Evolutionary conservation across 2,329 filamentous ascomycete genomes (phyloP), one percentile per base, ranked within the genome.

Genomic region (Atkinsonella texensis): DNA sequence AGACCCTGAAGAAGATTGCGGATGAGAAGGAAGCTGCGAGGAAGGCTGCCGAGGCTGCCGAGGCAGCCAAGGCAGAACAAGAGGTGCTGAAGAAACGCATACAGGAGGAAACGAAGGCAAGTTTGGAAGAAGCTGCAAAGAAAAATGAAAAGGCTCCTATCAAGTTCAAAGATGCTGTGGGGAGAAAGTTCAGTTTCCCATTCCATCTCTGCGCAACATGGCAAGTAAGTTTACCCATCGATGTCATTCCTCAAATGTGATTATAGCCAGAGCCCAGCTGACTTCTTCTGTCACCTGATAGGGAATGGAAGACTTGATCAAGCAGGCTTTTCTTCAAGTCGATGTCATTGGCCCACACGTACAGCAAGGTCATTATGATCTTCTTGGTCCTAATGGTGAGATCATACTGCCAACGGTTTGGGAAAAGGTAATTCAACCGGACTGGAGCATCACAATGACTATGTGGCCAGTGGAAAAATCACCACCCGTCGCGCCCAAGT

Each of bases 101-200:
- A 1, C 73, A 81, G 50, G 76, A 80, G 48, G 74, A 75, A 6
- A 71, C 76, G n/a, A 75, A 72, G 56, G 73, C 74, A 46, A 72
- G 69, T 56, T 58, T 74, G 18, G 59, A 75, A 39, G 71, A 73
- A 39, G 74, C 74, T 49, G 68, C 70, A 17, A 73, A 74, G 60
- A 72, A 74, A 55, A 76, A 76, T 54, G 78, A 83, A 41, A 86
- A 88, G 65, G 74, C 82, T 43, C 87, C 87, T 2, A 87, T 95
- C 65, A 84, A 84, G 58, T 95, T 95, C 71, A 94, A 94, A 68
- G 90, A 96, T 64, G 89, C 89, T 1, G 82, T 96, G 15, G 87
- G 88, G 33, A 79, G 90, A 58, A 95, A 94, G 67, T 96, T 94
- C 66, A 93, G 82, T 68, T 95, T 96, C 62, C 90, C 90, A 1